These are phyloP conservation scores for Phytophthora sojae DNA, from an alignment of 352 stramenopile species.

Conservation along the genomic window DNA sequence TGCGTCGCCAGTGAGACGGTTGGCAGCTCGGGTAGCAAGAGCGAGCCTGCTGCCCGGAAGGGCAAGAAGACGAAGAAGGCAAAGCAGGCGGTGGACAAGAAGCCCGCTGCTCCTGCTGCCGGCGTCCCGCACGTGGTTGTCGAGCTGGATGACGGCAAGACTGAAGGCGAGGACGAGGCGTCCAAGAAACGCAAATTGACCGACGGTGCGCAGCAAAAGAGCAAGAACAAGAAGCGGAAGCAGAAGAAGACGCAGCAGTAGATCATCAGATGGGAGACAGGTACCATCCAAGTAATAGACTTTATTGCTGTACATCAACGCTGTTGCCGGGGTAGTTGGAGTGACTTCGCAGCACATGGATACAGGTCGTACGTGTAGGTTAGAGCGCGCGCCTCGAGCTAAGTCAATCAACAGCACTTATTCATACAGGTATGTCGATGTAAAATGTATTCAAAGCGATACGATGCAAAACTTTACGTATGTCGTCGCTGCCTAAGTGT, in stretches of 20 bases:
- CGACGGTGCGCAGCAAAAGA: slow-evolving; percentile 22
- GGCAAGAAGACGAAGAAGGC: slow-evolving; percentile 57
- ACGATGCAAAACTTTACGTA: too few species aligned
- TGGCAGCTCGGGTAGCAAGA: slow-evolving; percentile 20
- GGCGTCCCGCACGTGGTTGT: slow-evolving; percentile 71
- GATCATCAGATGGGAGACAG: not conserved
- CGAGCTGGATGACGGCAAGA: slow-evolving; percentile 55
- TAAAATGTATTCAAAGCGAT: too few species aligned
- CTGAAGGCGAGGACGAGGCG: slow-evolving; percentile 6
- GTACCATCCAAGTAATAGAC: slow-evolving; percentile 27
- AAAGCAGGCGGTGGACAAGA: slow-evolving; percentile 41
- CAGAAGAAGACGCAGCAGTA: slow-evolving; percentile 41
- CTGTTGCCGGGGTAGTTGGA: too few species aligned
- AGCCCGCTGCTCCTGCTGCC: slow-evolving; percentile 32
- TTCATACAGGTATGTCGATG: too few species aligned
- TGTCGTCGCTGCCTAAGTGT: too few species aligned
- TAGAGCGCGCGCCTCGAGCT: too few species aligned
- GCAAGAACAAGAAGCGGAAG: slow-evolving; percentile 38
- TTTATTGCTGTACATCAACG: slow-evolving; percentile 4
- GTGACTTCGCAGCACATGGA: too few species aligned
- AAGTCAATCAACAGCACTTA: too few species aligned
- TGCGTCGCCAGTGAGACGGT: slow-evolving; percentile 48
- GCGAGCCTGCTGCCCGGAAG: slow-evolving; percentile 21
- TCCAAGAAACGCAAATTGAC: slow-evolving; percentile 37
- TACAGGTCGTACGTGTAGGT: too few species aligned